These are phyloP conservation scores for Poronia punctata DNA, from an alignment of 495 filamentous ascomycete species.

Conservation along the genomic window DNA sequence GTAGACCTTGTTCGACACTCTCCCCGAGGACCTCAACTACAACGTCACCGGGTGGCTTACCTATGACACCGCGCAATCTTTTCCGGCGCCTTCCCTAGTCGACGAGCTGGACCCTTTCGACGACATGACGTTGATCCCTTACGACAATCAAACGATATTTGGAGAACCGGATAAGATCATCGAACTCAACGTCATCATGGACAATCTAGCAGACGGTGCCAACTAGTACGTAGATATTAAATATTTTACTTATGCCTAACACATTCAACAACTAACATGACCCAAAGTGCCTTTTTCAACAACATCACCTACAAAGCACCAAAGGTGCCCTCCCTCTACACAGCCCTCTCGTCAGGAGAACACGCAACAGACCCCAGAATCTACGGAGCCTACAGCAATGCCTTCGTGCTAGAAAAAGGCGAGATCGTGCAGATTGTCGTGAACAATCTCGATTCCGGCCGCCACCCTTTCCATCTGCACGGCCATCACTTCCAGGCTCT, in stretches of 20 bases:
- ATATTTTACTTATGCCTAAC: not conserved
- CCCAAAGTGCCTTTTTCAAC: constrained; percentile 67
- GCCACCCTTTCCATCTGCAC: constrained; percentile 85
- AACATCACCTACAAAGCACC: constrained; percentile 66
- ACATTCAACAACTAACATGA: not conserved
- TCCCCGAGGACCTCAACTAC: constrained; percentile 59
- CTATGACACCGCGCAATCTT: constrained; percentile 54
- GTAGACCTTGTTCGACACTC: constrained; percentile 62
- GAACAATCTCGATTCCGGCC: constrained; percentile 67
- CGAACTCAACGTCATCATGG: constrained; percentile 60
- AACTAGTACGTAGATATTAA: constrained; percentile 51
- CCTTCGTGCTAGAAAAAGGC: constrained; percentile 58
- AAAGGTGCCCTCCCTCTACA: constrained; percentile 77
- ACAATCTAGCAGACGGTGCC: constrained; percentile 64
- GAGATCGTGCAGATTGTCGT: constrained; percentile 71
- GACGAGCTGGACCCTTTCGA: constrained; percentile 61
- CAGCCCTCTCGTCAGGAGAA: constrained; percentile 57
- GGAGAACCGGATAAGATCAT: constrained; percentile 54
- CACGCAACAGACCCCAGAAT: constrained; percentile 55
- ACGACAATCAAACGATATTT: constrained; percentile 51
- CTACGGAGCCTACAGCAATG: constrained; percentile 68
- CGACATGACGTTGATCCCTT: constrained; percentile 62
- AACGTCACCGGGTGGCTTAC: constrained; percentile 78
- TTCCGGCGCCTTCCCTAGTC: constrained; percentile 51
- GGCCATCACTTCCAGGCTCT: constrained; percentile 73